Base-by-base conservation (phyloP, 78 protist genomes). In the Dictyostelium capitatum region DNA sequence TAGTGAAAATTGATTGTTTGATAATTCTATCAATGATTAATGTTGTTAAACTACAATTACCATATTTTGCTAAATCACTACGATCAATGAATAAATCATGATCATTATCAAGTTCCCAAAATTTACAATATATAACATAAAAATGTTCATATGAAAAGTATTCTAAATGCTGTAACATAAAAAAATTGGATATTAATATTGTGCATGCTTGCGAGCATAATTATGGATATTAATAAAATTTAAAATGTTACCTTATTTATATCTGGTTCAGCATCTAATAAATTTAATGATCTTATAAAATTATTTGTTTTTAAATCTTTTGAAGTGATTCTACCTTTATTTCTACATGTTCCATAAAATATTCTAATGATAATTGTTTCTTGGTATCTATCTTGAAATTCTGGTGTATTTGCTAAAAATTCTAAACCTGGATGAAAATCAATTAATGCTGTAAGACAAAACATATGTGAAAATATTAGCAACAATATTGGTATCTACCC, bases 41-140 rank as follows among this genome's bases (percentile, higher is more conserved):
- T n/a, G 28, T 41, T 1, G 87, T 80, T 64, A 94, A 79, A 83
- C 89, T 59, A 37, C 79, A 64, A 17, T 79, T 89, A 20, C 79
- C 48, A 92, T 96, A 96, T 75, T 50, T 75, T 14, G 77, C 19
- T 17, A 96, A 70, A 56, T 96, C 96, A 32, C 64, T 69, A 25
- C 41, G 59, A 43, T 78, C 59, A 30, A 96, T 91, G 53, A n/a
- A 46, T n/a, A 95, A 59, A 57, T 98, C 99, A 80, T 95, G 97
- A 89, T 97, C 98, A 25, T 81, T 82, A 79, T 98, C 99, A 25
- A 98, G 95, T 95, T 98, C 98, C 99, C 98, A 98, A 95, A 97
- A 98, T 78, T 89, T 89, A 94, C 98, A 96, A 96, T 98, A 98
- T 25, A 97, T 79, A 43, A 98, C 99, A 90, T 97, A 98, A 79